These are phyloP conservation scores for Cenococcum geophilum DNA, from an alignment of 495 filamentous ascomycete species.

Conservation along the genomic window DNA sequence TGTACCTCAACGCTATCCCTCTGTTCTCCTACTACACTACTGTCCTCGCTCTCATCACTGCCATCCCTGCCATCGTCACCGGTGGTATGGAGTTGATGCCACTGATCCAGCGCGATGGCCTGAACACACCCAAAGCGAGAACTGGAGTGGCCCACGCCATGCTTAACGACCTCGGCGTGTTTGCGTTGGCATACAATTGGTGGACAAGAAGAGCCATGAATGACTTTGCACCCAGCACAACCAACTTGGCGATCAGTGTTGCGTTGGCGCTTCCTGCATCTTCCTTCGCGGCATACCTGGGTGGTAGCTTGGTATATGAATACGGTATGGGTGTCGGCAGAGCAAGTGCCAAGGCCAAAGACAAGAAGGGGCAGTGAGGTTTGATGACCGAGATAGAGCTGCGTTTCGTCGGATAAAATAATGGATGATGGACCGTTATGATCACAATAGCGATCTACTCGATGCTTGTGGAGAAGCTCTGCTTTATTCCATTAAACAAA, in stretches of 20 bases:
- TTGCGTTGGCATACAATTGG: slow-evolving; percentile 20
- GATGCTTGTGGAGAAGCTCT: too few relatives aligned
- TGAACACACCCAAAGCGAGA: slow-evolving; percentile 15
- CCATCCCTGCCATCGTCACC: slow-evolving; percentile 16
- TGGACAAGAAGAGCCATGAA: slow-evolving; percentile 17
- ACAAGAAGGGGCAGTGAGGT: slow-evolving; percentile 14
- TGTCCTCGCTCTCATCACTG: slow-evolving; percentile 17
- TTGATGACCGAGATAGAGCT: neutral
- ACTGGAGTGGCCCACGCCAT: slow-evolving; percentile 17
- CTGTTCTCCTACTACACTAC: slow-evolving; percentile 25
- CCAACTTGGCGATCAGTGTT: slow-evolving; percentile 21
- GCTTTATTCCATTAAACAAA: too few relatives aligned
- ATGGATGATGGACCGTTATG: too few relatives aligned
- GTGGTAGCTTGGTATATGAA: slow-evolving; percentile 25
- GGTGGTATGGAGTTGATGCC: slow-evolving; percentile 20
- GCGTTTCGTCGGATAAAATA: too few relatives aligned
- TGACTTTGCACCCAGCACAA: slow-evolving; percentile 11
- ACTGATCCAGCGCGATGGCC: slow-evolving; percentile 21
- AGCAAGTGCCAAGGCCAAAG: slow-evolving; percentile 12
- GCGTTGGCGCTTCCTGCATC: slow-evolving; percentile 15
- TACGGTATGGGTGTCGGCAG: slow-evolving; percentile 29
- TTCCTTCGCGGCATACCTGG: slow-evolving; percentile 24
- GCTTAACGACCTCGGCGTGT: slow-evolving; percentile 19
- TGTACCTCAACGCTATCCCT: slow-evolving; percentile 12
- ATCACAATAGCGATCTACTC: too few relatives aligned